phyloP scores from a whole-genome alignment of 768 basidiomycete species.

The Amanita subjunquillea region DNA sequence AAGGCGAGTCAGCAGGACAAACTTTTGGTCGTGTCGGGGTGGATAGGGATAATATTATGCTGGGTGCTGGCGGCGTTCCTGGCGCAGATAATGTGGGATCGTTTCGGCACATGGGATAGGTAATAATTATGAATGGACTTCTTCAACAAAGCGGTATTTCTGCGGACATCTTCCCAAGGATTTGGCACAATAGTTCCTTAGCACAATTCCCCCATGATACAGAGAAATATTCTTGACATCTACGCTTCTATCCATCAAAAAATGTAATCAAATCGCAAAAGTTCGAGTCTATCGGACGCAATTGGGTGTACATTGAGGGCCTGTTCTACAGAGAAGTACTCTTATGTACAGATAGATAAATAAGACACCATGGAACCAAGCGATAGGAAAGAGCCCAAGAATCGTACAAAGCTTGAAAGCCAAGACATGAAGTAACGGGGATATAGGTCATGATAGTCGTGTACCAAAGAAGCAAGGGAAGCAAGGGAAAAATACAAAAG shows the following conservation, averaged over 20 bases:
- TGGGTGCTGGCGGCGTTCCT: slow-evolving; percentile 34
- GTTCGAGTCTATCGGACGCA: slow-evolving; percentile 3
- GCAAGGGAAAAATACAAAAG: slow-evolving; percentile 1
- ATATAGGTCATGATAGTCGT: slow-evolving; percentile 4
- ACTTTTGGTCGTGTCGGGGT: slow-evolving; percentile 42
- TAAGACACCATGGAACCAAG: not conserved
- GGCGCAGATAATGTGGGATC: slow-evolving; percentile 23
- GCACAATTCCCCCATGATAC: slow-evolving; percentile 22
- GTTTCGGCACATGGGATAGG: slow-evolving; percentile 13
- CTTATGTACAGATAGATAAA: slow-evolving; percentile 8
- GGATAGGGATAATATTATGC: slow-evolving; percentile 34
- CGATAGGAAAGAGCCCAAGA: slow-evolving; percentile 15
- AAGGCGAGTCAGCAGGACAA: slow-evolving; percentile 62
- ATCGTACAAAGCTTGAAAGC: not conserved
- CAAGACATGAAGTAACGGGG: slow-evolving; percentile 1
- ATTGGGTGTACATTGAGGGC: slow-evolving; percentile 7
- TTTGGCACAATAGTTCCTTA: slow-evolving; percentile 4
- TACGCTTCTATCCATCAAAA: slow-evolving; percentile 16
- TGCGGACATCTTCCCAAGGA: slow-evolving; percentile 3
- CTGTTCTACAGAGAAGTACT: slow-evolving; percentile 7
- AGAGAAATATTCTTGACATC: slow-evolving; percentile 16
- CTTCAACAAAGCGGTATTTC: not conserved
- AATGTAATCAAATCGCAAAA: slow-evolving; percentile 3
- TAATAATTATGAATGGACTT: slow-evolving; percentile 9
- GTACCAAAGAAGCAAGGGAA: not conserved